A percentile compares a stretch with the other conserved stretches of the same genome.
phyloP scores from a whole-genome alignment of 1,284 basidiomycete species.

The Omphalotus olearius region DNA sequence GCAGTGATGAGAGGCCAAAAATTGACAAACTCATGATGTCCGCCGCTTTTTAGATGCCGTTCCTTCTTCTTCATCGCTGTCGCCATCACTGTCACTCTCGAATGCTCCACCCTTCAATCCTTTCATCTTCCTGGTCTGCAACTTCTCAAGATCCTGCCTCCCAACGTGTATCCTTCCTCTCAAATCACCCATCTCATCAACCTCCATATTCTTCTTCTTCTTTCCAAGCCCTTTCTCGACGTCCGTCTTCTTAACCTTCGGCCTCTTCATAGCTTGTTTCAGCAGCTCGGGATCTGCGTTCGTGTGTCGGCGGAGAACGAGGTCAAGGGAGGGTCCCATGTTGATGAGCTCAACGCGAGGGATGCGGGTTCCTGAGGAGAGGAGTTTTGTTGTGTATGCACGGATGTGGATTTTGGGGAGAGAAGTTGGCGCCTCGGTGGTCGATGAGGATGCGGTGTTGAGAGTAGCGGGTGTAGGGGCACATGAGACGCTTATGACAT shows the following conservation, averaged over 20 bases:
- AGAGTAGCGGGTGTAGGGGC: constrained; percentile 59
- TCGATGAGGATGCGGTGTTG: constrained; percentile 39
- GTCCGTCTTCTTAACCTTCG: constrained; percentile 84
- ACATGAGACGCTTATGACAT: constrained; percentile 86
- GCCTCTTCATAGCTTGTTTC: constrained; percentile 78
- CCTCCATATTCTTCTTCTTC: constrained; percentile 93
- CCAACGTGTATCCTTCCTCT: constrained; percentile 88
- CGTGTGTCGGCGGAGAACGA: constrained; percentile 74
- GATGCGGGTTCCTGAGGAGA: constrained; percentile 72
- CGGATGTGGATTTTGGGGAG: constrained; percentile 88
- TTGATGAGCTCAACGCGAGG: constrained; percentile 82
- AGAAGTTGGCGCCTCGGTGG: constrained; percentile 37
- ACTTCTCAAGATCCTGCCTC: constrained; percentile 82
- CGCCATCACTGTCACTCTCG: constrained; percentile 2
- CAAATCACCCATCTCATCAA: constrained; percentile 97
- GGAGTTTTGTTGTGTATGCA: constrained; percentile 76
- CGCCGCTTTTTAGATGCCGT: not conserved
- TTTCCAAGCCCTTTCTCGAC: constrained; percentile 86
- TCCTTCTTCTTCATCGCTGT: constrained; percentile 2
- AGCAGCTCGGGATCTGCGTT: constrained; percentile 76
- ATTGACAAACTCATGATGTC: not conserved
- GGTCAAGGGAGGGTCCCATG: constrained; percentile 91
- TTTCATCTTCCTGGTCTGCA: constrained; percentile 94
- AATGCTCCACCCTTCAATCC: constrained; percentile 56
- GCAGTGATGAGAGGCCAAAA: too few species aligned